These are phyloP conservation scores for Boletus sp. DNA, from an alignment of 768 basidiomycete species.

Conservation along the genomic window DNA sequence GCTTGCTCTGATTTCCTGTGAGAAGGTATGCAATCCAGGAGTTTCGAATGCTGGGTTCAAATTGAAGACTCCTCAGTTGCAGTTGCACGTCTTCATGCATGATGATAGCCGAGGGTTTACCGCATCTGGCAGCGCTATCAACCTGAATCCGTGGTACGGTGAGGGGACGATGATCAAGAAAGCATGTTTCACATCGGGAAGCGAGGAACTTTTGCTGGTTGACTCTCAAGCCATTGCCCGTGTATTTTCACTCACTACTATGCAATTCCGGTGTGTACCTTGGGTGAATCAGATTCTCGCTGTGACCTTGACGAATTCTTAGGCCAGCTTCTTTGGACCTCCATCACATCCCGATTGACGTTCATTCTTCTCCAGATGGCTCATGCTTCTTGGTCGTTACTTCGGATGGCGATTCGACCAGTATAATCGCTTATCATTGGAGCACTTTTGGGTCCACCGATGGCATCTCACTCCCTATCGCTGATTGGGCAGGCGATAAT, in stretches of 20 bases:
- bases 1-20: slow-evolving; percentile 43
- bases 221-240: slow-evolving; percentile 44
- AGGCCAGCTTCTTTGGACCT: slow-evolving; percentile 50
- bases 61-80: slow-evolving; percentile 25
- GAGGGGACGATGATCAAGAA: slow-evolving; percentile 34
- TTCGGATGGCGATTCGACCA: slow-evolving; percentile 13
- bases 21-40: slow-evolving; percentile 35
- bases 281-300: not conserved
- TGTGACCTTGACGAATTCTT: not conserved
- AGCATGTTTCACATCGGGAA: slow-evolving; percentile 46
- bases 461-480: slow-evolving; percentile 40
- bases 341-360: slow-evolving; percentile 28
- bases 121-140: slow-evolving; percentile 41
- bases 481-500: slow-evolving; percentile 24
- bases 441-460: slow-evolving; percentile 52
- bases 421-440: slow-evolving; percentile 51
- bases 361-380: slow-evolving; percentile 53
- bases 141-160: slow-evolving; percentile 48
- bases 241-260: slow-evolving; percentile 52
- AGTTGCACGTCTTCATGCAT: slow-evolving; percentile 46
- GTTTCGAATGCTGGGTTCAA: not conserved
- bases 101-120: slow-evolving; percentile 47
- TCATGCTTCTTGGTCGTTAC: slow-evolving; percentile 46
- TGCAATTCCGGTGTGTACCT: slow-evolving; percentile 49
- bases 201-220: slow-evolving; percentile 52